phyloP scores from a whole-genome alignment of 2,329 filamentous ascomycete species.

The Periglandula ipomoeae region DNA sequence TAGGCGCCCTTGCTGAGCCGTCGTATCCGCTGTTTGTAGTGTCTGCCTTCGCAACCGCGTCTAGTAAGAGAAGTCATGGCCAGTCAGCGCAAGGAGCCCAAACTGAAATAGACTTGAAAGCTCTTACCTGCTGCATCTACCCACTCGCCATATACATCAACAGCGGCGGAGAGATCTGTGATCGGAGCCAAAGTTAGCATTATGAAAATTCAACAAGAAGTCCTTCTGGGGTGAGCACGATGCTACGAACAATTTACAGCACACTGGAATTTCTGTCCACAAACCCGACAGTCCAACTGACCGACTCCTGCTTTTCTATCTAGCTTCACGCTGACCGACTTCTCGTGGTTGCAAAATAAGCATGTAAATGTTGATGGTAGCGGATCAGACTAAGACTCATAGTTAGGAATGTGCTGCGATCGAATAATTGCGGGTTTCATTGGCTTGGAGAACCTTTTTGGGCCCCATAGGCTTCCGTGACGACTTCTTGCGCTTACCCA shows the following conservation, averaged over 20 bases:
- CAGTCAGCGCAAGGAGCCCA: too few relatives aligned
- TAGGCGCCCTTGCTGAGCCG: slow-evolving; percentile 15
- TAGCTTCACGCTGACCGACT: slow-evolving; percentile 79
- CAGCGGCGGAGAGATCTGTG: slow-evolving; percentile 74
- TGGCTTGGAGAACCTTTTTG: slow-evolving; percentile 55
- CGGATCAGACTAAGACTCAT: slow-evolving; percentile 48
- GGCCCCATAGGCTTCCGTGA: slow-evolving; percentile 72
- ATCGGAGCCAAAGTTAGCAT: slow-evolving; percentile 10
- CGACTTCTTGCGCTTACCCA: slow-evolving; percentile 95
- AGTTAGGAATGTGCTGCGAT: not conserved
- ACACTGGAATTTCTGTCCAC: slow-evolving; percentile 88
- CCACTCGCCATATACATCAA: slow-evolving; percentile 98
- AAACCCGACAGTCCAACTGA: slow-evolving; percentile 81
- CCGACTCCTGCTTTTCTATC: slow-evolving; percentile 90
- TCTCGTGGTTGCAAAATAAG: slow-evolving; percentile 97
- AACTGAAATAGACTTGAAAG: too few relatives aligned
- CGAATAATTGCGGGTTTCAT: not conserved
- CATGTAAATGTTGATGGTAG: slow-evolving; percentile 84
- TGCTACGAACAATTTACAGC: slow-evolving; percentile 73
- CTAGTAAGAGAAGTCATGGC: slow-evolving; percentile 20
- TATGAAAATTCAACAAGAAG: too few relatives aligned
- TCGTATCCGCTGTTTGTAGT: slow-evolving; percentile 20
- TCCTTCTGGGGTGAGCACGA: too few relatives aligned
- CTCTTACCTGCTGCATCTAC: slow-evolving; percentile 67
- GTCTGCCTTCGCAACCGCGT: slow-evolving; percentile 41